These are phyloP conservation scores for Gossypium schwendimanii DNA, from an alignment of 441 rosid species.

Conservation along the genomic window DNA sequence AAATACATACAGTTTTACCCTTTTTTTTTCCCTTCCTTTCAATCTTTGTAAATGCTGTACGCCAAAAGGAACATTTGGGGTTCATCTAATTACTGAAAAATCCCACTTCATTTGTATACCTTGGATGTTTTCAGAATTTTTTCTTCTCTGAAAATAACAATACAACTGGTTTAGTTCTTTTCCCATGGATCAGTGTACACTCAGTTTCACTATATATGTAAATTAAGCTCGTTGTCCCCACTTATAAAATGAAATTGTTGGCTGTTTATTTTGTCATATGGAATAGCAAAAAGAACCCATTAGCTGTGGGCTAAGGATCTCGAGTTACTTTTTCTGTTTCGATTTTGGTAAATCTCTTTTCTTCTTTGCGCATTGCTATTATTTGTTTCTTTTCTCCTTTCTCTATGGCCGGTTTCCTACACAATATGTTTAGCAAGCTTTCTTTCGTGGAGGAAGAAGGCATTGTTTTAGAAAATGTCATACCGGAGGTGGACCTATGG, in stretches of 20 bases:
- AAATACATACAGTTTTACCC: conserved; percentile 24
- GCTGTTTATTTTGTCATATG: neutral
- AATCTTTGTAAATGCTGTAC: conserved; percentile 29
- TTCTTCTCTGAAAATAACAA: conserved; percentile 19
- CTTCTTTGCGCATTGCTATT: too few relatives aligned
- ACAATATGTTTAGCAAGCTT: too few relatives aligned
- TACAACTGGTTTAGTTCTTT: conserved; percentile 4
- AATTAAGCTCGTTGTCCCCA: neutral
- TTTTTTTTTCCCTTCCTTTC: neutral
- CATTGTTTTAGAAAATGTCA: too few relatives aligned
- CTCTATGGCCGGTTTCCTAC: too few relatives aligned
- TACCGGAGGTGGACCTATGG: too few relatives aligned
- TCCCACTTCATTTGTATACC: conserved; percentile 17
- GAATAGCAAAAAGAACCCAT: too few relatives aligned
- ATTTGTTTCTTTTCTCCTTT: too few relatives aligned
- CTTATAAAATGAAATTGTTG: neutral
- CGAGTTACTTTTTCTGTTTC: too few relatives aligned
- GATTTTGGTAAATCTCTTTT: too few relatives aligned
- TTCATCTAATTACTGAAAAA: neutral
- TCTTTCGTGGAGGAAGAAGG: too few relatives aligned
- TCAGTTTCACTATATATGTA: neutral
- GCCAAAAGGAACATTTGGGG: conserved; percentile 29
- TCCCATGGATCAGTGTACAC: neutral
- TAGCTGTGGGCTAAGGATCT: too few relatives aligned
- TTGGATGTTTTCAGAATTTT: conserved; percentile 22